Base-by-base conservation (phyloP, 1,139 yeast species). In the Pichia sorboxylosa region DNA sequence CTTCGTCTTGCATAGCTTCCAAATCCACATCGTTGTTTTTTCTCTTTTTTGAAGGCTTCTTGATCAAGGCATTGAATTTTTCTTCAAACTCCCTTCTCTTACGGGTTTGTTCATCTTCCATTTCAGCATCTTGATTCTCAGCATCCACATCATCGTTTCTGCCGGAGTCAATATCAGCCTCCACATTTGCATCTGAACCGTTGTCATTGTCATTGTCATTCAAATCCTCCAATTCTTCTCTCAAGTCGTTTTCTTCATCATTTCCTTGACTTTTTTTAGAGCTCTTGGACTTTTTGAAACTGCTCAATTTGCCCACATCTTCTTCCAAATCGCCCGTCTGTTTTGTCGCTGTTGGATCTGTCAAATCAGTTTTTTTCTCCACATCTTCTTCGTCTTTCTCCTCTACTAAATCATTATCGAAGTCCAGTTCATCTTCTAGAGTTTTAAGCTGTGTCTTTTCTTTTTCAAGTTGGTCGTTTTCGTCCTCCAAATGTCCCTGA, bases 1-100 rank as follows among this genome's bases (percentile, higher is more conserved):
- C 69, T 52, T 87, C 97, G 60, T 92, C 99, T 55, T 87, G 93
- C 77, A 84, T 81, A 52, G 84, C 78, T 54, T 87, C 97, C 46
- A 90, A 61, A 58, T 87, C 97, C 51, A 83, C 94, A 48, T 87
- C 97, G 47, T 82, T 92, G 30, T 74, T 74, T 52, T 68, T 73
- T 35, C 68, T 63, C 43, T 74, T 69, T 24, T 46, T 47, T 16
- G 69, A 64, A 39, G 78, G 70, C 51, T 69, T 70, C 38, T 72
- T 68, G 52, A 81, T 75, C 37, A 85, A 61, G 2, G 94, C 87
- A 30, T 73, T 71, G 43, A 90, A 71, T 46, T 69, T 73, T 40
- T 76, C 87, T 57, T 90, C 97, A 45, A 90, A 67, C 41, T 73
- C 75, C 46, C 84, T 68, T 48, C 94, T 73, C 48, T 69, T 76